Percentiles rank a stretch among this genome's conserved stretches.
Evolutionary conservation across 345 rosid genomes (phyloP).

Genomic region (Sonneratia alba): DNA sequence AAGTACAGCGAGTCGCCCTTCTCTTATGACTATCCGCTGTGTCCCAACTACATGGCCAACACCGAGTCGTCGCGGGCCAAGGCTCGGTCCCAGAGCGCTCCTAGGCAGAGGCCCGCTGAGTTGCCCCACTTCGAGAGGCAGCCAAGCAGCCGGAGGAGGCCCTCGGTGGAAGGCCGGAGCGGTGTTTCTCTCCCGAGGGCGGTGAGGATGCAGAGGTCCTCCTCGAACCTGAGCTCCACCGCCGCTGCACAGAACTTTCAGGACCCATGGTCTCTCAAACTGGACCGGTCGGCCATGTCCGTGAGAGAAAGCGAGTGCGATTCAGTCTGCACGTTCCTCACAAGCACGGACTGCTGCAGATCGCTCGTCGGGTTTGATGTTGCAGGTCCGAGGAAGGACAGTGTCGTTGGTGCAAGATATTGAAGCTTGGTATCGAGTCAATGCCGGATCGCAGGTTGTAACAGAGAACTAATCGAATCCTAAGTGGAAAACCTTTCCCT

Average conservation of each 20-base stretch:
- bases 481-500: too few relatives aligned
- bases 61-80: constrained; percentile 25
- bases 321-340: constrained; percentile 60
- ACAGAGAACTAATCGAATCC: too few relatives aligned
- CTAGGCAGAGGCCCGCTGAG: constrained; percentile 11
- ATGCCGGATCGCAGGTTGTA: too few relatives aligned
- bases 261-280: constrained; percentile 65
- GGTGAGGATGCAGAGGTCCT: constrained; percentile 72
- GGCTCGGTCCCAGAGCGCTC: constrained; percentile 12
- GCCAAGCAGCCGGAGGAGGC: constrained; percentile 36
- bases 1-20: background rate
- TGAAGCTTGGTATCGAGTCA: background rate
- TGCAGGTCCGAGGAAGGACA: background rate
- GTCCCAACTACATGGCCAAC: constrained; percentile 32
- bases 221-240: constrained; percentile 53
- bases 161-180: constrained; percentile 59
- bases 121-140: constrained; percentile 43
- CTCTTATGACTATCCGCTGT: constrained; percentile 11
- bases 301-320: constrained; percentile 66
- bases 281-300: constrained; percentile 62
- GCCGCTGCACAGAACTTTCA: constrained; percentile 42
- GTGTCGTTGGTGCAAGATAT: background rate
- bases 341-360: constrained; percentile 54
- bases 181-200: constrained; percentile 37
- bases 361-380: constrained; percentile 27